Conservation (phyloP, 257 asterid species). For the Plantago major region DNA sequence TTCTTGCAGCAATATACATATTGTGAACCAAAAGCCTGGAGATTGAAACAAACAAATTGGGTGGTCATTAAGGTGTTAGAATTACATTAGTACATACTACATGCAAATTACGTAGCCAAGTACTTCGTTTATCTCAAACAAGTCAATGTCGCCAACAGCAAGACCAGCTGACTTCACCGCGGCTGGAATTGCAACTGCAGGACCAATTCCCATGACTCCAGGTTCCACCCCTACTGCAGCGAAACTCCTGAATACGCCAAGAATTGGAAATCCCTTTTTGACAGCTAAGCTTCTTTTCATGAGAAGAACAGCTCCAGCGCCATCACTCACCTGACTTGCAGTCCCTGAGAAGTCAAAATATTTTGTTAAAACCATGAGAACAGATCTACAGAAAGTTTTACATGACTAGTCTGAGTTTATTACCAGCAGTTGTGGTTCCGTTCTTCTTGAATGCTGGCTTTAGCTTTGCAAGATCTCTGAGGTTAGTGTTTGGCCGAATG, state of each 20-base stretch:
- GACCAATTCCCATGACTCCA: constrained; percentile 94
- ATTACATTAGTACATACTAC: background rate
- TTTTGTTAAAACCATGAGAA: background rate
- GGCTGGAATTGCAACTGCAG: constrained; percentile 91
- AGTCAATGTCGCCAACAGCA: constrained; percentile 47
- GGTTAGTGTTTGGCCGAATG: constrained; percentile 68
- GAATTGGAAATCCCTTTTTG: constrained; percentile 77
- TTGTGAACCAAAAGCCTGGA: constrained; percentile 96
- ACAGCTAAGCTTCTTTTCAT: constrained; percentile 82
- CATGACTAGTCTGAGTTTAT: background rate
- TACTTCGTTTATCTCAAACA: constrained; percentile 95
- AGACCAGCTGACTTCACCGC: constrained; percentile 92
- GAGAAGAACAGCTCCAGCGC: constrained; percentile 95
- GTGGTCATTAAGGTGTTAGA: constrained; percentile 2
- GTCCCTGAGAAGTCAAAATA: constrained; percentile 43
- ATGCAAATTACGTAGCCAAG: background rate
- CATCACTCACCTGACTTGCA: constrained; percentile 90
- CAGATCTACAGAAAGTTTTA: constrained; percentile 2
- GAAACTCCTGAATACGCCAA: constrained; percentile 85
- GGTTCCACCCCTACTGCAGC: constrained; percentile 95
- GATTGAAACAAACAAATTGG: background rate
- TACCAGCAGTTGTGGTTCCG: constrained; percentile 96
- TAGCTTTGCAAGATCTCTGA: constrained; percentile 67
- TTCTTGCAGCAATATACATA: constrained; percentile 77
- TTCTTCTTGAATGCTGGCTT: constrained; percentile 83